These are phyloP conservation scores for Curvularia eragrostidis DNA, from an alignment of 2,329 filamentous ascomycete genomes.

Conservation along the genomic window DNA sequence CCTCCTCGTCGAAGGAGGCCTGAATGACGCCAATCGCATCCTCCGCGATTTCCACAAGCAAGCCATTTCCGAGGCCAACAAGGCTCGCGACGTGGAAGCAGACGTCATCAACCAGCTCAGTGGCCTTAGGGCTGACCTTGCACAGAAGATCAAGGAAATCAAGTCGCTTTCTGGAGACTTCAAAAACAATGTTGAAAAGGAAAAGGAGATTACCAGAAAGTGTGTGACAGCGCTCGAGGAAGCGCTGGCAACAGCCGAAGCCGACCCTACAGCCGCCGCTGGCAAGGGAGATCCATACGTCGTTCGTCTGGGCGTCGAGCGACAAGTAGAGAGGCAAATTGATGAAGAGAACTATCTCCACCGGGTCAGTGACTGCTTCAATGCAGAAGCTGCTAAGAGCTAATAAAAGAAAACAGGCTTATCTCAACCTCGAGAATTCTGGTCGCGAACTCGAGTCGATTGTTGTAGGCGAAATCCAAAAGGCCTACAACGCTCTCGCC, in stretches of 20 bases:
- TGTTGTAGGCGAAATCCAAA: conserved; percentile 96
- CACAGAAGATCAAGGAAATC: conserved; percentile 98
- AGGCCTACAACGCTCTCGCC: conserved; percentile 93
- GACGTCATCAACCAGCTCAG: conserved; percentile 90
- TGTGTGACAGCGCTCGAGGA: conserved; percentile 84
- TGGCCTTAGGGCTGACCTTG: conserved; percentile 84
- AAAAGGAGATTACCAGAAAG: conserved; percentile 83
- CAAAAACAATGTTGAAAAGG: conserved; percentile 94
- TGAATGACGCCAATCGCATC: conserved; percentile 84
- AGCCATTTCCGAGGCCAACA: conserved; percentile 79
- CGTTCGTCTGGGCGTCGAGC: conserved; percentile 82
- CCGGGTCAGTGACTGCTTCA: conserved; percentile 64
- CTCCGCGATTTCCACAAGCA: conserved; percentile 83
- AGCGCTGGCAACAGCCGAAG: conserved; percentile 76
- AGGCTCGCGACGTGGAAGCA: conserved; percentile 86
- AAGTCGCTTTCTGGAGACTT: conserved; percentile 93
- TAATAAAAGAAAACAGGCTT: conserved; percentile 66
- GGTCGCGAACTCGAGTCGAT: conserved; percentile 95
- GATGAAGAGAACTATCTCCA: conserved; percentile 98
- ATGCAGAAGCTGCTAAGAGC: conserved; percentile 6
- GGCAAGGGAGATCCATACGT: conserved; percentile 94
- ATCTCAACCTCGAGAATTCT: conserved; percentile 91
- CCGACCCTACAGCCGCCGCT: conserved; percentile 74
- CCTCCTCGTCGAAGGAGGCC: conserved; percentile 81
- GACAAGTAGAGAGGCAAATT: conserved; percentile 88